Base-by-base conservation (phyloP, 345 rosid genomes). In the Moricandia arvensis region DNA sequence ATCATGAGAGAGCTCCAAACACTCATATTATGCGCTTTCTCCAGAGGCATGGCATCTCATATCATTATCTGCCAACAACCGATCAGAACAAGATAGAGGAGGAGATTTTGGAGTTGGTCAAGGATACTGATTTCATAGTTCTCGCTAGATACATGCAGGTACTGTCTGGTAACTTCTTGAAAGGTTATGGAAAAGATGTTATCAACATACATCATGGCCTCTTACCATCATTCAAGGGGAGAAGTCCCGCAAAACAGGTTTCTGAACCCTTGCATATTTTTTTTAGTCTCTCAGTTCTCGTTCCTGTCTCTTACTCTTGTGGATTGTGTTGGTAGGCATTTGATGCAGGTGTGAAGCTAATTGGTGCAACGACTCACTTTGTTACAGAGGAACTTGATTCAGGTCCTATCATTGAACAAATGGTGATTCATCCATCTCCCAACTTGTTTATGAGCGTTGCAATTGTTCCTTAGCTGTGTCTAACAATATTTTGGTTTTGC, bases 61-160 rank as follows among this genome's bases (percentile, higher is more conserved):
- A 87, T 82, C 93, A 92, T 86, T 83, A 66, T 83, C 71, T 95
- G 82, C 69, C 35, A 12, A 86, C 89, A 68, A 84, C 81, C 45
- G 66, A 81, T 29, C 93, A 85, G 59, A 82, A 86, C 63, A 78
- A 88, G 72, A 84, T 89, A 79, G 99, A 92, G 75, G 85, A 68
- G 59, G 93, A 92, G 83, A 88, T 90, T 67, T 76, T 92, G 84
- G 91, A 85, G 53, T 81, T 95, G 87, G 92, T 92, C 31, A 86
- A 82, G 83, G 80, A 84, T 77, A 95, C 97, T 6, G 97, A 95
- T 80, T 95, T 95, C 77, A 59, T 95, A 68, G 94, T 95, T 62
- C 97, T 92, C 30, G 99, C 97, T 59, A 90, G 97, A 84, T 95
- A 95, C 81, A 95, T 95, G 97, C 99, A 95, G 97, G 0, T 92